Evolutionary conservation across 768 basidiomycete genomes (phyloP), one percentile per base, ranked within the genome.

Genomic region (Harrya chromipes): DNA sequence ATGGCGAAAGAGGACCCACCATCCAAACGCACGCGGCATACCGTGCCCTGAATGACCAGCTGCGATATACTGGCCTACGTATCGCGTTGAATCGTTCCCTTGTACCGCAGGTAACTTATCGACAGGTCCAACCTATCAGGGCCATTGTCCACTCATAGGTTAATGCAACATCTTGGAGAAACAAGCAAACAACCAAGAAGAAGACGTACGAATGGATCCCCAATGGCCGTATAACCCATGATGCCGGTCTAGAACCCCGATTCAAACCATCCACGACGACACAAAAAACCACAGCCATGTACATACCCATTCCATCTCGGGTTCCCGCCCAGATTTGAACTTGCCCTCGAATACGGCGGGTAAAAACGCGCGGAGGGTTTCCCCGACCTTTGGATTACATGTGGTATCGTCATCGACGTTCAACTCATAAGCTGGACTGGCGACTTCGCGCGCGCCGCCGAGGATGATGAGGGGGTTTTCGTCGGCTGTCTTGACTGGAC

Each of bases 261-360:
- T 42, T 42, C 27, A 19, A 19, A 13, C 2, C 21, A 23, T 14
- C 23, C 23, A 11, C 43, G 24, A 24, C 16, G 17, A 14, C 31
- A n/a, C 10, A 19, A 38, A 29, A 11, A 2, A 20, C 26, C 6
- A 6, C 27, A n/a, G 10, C 14, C 14, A 40, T 16, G 17, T 9
- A 68, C 78, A 37, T 43, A 87, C 89, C 90, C 91, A 94, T 75
- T 92, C 87, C 77, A 83, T 81, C 63, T 88, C 87, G 6, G 82
- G 82, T 43, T 79, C 73, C n/a, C 50, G 59, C 4, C 67, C 72
- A 12, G 54, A 57, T 47, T 77, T 75, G 51, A 79, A 85, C 54
- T 75, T 72, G 11, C 70, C 75, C 0, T 82, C 76, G 54, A 85
- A 87, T 6, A 82, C 62, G 0, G 59, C 61, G 0, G 84, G 83